phyloP scores from a whole-genome alignment of 306 rosid species.

The Lotus japonicus region DNA sequence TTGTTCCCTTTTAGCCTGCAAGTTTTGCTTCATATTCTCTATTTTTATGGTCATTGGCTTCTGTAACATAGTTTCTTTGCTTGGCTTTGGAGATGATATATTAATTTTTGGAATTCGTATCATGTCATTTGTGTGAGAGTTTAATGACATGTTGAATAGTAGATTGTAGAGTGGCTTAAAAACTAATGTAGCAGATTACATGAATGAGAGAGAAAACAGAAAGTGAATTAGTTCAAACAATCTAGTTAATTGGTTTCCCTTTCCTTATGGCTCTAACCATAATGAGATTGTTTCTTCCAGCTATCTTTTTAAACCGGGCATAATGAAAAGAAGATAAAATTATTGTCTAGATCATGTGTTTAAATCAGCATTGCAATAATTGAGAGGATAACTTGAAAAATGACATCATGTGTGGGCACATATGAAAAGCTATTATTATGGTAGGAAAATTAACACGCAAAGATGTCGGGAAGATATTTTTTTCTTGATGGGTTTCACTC shows the following conservation, averaged over 20 bases:
- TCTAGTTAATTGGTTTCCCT: not conserved
- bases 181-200: not conserved
- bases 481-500: constrained; percentile 28
- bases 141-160: not conserved
- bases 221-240: constrained; percentile 3
- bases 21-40: not conserved
- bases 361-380: constrained; percentile 22
- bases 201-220: constrained; percentile 9
- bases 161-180: not conserved
- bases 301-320: constrained; percentile 2
- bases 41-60: not conserved
- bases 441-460: constrained; percentile 23
- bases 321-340: constrained; percentile 32
- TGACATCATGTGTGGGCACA: constrained; percentile 28
- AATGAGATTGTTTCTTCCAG: constrained; percentile 16
- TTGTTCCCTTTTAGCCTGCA: not conserved
- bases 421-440: constrained; percentile 27
- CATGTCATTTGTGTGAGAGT: not conserved
- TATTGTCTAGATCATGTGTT: constrained; percentile 11
- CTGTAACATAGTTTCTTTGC: not conserved
- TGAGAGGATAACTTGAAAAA: constrained; percentile 16
- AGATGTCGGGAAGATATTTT: constrained; percentile 46
- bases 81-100: not conserved
- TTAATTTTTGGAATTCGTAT: not conserved
- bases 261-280: constrained; percentile 13